These are phyloP conservation scores for Prunus persica DNA, from an alignment of 306 rosid species.

Conservation along the genomic window DNA sequence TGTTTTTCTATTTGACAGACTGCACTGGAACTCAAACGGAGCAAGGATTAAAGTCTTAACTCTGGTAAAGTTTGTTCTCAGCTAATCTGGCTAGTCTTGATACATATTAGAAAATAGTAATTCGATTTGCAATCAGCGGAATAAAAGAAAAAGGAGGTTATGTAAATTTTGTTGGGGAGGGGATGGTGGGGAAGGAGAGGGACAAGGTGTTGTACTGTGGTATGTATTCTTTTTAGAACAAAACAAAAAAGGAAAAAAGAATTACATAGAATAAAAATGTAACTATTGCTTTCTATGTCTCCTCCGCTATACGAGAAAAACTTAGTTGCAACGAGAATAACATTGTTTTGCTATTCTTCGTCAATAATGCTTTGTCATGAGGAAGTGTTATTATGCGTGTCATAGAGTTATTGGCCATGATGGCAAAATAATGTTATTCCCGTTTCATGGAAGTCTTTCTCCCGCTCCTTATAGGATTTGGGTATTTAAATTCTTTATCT, in stretches of 20 bases:
- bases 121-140: not conserved
- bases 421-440: no score
- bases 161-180: not conserved
- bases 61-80: not conserved
- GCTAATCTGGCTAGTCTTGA: conserved; percentile 6
- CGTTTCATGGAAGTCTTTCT: no score
- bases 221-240: not conserved
- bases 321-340: no score
- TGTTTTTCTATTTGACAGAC: conserved; percentile 41
- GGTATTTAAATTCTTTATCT: no score
- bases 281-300: not conserved
- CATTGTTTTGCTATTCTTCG: no score
- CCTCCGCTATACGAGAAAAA: no score
- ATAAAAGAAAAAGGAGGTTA: not conserved
- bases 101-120: not conserved
- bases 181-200: no score
- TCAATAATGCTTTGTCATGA: no score
- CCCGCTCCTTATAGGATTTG: no score
- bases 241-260: not conserved
- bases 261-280: not conserved
- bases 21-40: conserved; percentile 47
- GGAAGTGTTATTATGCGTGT: no score
- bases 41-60: conserved; percentile 27
- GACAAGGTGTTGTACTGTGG: not conserved
- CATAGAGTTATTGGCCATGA: no score